phyloP scores from a whole-genome alignment of 495 filamentous ascomycete species.

The Durotheca rogersii region DNA sequence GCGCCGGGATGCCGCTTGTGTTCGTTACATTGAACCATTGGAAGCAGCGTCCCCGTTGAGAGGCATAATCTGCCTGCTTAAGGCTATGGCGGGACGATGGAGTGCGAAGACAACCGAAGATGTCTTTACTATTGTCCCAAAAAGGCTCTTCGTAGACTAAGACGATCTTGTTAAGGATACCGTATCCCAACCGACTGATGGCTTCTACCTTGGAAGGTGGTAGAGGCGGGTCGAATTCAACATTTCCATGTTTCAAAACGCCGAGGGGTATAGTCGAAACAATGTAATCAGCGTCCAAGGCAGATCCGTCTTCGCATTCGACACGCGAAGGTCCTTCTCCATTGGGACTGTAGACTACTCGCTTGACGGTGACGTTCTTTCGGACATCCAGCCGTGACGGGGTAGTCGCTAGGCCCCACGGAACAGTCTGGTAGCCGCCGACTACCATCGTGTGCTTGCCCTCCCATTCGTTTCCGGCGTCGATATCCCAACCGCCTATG shows the following conservation, averaged over 20 bases:
- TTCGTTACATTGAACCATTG: conserved; percentile 95
- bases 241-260: conserved; percentile 73
- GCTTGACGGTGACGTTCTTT: conserved; percentile 54
- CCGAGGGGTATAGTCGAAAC: conserved; percentile 88
- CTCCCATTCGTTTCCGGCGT: conserved; percentile 96
- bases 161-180: conserved; percentile 91
- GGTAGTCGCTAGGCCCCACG: conserved; percentile 72
- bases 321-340: conserved; percentile 52
- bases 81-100: conserved; percentile 54
- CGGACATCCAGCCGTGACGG: conserved; percentile 80
- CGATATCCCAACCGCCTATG: conserved; percentile 91
- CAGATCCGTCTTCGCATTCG: conserved; percentile 75
- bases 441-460: conserved; percentile 89
- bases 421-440: conserved; percentile 89
- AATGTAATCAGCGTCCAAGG: conserved; percentile 78
- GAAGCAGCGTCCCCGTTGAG: conserved; percentile 78
- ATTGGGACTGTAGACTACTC: conserved; percentile 34
- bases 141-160: conserved; percentile 87
- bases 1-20: conserved; percentile 79
- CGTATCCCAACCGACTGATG: conserved; percentile 88
- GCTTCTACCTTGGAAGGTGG: conserved; percentile 81
- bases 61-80: conserved; percentile 54
- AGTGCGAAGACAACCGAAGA: conserved; percentile 87
- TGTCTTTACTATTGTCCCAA: conserved; percentile 89
- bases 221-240: conserved; percentile 79